phyloP scores from a whole-genome alignment of 805 yeast genomes.

The Brettanomyces sp. region DNA sequence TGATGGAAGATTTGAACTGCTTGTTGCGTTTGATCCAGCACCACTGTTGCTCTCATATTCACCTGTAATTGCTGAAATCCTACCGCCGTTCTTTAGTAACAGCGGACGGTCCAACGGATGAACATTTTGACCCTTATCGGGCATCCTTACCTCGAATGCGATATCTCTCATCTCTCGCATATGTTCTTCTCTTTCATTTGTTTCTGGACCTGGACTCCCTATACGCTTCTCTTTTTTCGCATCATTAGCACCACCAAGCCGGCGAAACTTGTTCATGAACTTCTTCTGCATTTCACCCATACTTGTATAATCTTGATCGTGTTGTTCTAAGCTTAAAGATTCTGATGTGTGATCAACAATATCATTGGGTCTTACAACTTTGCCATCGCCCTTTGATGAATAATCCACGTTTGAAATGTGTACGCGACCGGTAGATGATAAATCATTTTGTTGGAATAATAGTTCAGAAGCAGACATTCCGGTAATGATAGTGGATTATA shows the following conservation, averaged over 20 bases:
- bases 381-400: too few species aligned
- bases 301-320: slow-evolving; percentile 6
- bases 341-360: slow-evolving; percentile 2
- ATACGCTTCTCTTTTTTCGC: background rate
- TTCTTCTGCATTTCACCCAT: slow-evolving; percentile 3
- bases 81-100: slow-evolving; percentile 8
- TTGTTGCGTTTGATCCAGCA: background rate
- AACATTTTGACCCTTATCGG: slow-evolving; percentile 8
- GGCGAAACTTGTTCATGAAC: slow-evolving; percentile 7
- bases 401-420: too few species aligned
- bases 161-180: slow-evolving; percentile 16
- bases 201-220: too few species aligned
- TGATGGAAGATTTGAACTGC: background rate
- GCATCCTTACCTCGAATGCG: slow-evolving; percentile 22
- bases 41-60: background rate
- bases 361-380: too few species aligned
- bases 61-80: slow-evolving; percentile 6
- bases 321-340: slow-evolving; percentile 6
- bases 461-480: too few species aligned
- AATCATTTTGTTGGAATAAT: too few species aligned
- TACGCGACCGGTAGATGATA: too few species aligned
- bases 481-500: too few species aligned
- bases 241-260: slow-evolving; percentile 7
- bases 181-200: slow-evolving; percentile 1
- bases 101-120: slow-evolving; percentile 26